These are phyloP conservation scores for Lavandula angustifolia DNA, from an alignment of 257 asterid genomes.

Conservation along the genomic window DNA sequence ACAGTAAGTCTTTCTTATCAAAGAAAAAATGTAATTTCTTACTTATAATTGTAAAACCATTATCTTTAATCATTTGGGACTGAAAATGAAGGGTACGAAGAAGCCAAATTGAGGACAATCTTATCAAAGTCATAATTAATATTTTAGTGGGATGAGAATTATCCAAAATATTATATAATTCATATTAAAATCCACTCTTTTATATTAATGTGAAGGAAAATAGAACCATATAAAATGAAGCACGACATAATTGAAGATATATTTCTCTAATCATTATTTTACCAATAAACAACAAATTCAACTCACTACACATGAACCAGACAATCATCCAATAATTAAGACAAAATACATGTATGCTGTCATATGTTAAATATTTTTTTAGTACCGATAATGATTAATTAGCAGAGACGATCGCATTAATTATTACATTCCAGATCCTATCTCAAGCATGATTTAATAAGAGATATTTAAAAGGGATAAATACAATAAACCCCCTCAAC, in stretches of 20 bases:
- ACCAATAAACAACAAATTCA: conserved; percentile 29
- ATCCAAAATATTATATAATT: conserved; percentile 17
- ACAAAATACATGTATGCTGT: conserved; percentile 31
- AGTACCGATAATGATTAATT: conserved; percentile 23
- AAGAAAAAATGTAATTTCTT: not conserved
- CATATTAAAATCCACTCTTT: not conserved
- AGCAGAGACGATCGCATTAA: conserved; percentile 25
- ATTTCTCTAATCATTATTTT: not conserved
- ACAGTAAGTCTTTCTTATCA: no score
- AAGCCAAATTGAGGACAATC: conserved; percentile 22
- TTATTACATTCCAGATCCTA: conserved; percentile 24
- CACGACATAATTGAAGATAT: not conserved
- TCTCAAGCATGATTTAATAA: conserved; percentile 9
- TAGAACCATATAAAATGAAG: not conserved
- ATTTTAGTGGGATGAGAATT: not conserved
- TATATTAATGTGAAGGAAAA: not conserved
- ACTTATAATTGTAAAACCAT: not conserved
- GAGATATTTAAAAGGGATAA: conserved; percentile 10
- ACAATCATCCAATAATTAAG: conserved; percentile 31
- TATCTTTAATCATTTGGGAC: not conserved
- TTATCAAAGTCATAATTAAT: not conserved
- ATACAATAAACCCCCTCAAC: no score
- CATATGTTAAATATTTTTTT: not conserved
- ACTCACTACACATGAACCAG: conserved; percentile 26
- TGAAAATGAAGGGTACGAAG: not conserved